Percentiles rank a stretch among this genome's conserved stretches.
Evolutionary conservation across 1,284 basidiomycete genomes (phyloP).

Genomic region (Phlebopus sp.): DNA sequence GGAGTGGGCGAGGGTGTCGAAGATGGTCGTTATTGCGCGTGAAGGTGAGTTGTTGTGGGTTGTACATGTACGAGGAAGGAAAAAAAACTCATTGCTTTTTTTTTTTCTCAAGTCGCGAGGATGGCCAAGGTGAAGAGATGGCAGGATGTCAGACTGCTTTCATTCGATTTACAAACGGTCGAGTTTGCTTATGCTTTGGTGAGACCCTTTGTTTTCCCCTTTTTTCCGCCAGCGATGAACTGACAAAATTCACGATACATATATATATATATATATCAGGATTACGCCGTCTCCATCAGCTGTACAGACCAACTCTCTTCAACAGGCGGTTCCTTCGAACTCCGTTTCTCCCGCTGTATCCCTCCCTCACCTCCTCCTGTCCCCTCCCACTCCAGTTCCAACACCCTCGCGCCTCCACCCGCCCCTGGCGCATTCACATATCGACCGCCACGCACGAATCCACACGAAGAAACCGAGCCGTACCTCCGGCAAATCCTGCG

Average conservation of each 20-base stretch:
- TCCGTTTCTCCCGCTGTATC: constrained; percentile 62
- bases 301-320: constrained; percentile 69
- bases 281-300: constrained; percentile 71
- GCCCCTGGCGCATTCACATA: constrained; percentile 11
- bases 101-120: constrained; percentile 59
- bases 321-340: constrained; percentile 63
- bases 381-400: constrained; percentile 22
- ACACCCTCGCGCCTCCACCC: constrained; percentile 28
- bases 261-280: too few relatives aligned
- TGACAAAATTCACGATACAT: too few relatives aligned
- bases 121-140: constrained; percentile 72
- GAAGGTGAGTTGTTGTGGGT: constrained; percentile 52
- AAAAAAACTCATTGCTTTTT: neutral
- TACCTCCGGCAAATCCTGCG: constrained; percentile 64
- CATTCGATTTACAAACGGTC: constrained; percentile 88
- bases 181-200: constrained; percentile 76
- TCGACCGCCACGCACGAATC: constrained; percentile 44
- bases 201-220: constrained; percentile 16
- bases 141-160: constrained; percentile 73
- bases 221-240: too few relatives aligned
- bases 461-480: constrained; percentile 70
- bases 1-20: constrained; percentile 88
- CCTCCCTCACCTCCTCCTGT: constrained; percentile 23
- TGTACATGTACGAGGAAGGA: neutral
- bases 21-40: constrained; percentile 88